A percentile compares a stretch with the other conserved stretches of the same genome.
phyloP scores from a whole-genome alignment of 2,329 filamentous ascomycete genomes.

The Alternaria alternata region DNA sequence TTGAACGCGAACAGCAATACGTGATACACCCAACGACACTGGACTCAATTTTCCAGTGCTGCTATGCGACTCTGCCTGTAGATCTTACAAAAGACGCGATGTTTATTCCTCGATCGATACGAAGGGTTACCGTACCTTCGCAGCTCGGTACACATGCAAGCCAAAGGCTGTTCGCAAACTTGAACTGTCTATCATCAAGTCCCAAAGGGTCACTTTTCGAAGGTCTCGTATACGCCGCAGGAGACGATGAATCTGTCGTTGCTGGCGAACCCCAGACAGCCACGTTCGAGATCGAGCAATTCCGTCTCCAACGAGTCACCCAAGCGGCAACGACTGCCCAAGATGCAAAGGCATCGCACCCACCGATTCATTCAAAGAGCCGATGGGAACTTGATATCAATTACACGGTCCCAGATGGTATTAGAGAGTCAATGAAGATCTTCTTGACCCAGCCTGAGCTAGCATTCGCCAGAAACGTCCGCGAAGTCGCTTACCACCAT shows the following conservation, averaged over 20 bases:
- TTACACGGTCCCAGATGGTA: background rate
- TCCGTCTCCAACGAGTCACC: background rate
- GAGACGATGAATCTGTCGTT: background rate
- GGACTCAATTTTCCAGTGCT: slow-evolving; percentile 16
- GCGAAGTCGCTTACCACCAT: slow-evolving; percentile 1
- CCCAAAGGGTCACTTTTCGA: background rate
- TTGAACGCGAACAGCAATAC: slow-evolving; percentile 1
- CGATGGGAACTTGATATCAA: slow-evolving; percentile 8
- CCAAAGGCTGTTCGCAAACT: background rate
- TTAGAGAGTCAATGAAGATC: slow-evolving; percentile 3
- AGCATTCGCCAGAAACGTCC: background rate
- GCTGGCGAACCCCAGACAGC: background rate
- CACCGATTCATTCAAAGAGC: slow-evolving; percentile 4
- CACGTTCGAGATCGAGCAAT: background rate
- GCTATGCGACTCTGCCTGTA: slow-evolving; percentile 10
- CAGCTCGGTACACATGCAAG: background rate
- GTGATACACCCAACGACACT: slow-evolving; percentile 21
- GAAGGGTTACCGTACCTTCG: slow-evolving; percentile 1
- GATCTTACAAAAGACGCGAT: slow-evolving; percentile 3
- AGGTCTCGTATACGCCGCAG: background rate
- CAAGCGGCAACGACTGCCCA: background rate
- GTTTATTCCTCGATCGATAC: slow-evolving; percentile 22
- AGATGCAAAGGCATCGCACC: slow-evolving; percentile 1
- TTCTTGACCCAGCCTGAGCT: background rate
- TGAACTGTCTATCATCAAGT: background rate